Percentiles rank a stretch among this genome's conserved stretches.
Conservation (phyloP, 495 filamentous ascomycete species). For the Daldinia childiae region DNA sequence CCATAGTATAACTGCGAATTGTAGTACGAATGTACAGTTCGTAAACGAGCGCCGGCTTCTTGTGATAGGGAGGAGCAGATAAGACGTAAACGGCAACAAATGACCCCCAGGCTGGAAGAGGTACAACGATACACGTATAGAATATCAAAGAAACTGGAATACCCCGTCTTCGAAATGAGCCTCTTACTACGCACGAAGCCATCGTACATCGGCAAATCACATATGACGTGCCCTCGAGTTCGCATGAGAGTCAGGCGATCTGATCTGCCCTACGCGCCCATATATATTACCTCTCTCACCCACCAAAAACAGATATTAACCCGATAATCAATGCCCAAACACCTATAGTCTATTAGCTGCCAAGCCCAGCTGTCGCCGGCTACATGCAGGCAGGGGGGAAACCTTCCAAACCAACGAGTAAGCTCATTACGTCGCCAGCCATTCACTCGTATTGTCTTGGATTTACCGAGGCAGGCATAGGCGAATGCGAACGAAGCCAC, state of each 20-base stretch:
- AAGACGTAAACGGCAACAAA: neutral
- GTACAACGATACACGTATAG: neutral
- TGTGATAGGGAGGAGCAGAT: neutral
- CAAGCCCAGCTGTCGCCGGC: conserved; percentile 30
- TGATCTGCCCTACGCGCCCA: conserved; percentile 12
- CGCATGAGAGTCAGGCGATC: conserved; percentile 8
- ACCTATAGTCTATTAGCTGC: conserved; percentile 8
- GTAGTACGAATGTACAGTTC: neutral
- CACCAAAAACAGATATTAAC: conserved; percentile 11
- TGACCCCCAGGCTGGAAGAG: neutral
- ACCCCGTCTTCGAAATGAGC: neutral
- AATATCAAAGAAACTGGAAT: neutral
- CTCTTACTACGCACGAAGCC: neutral
- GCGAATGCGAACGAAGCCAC: conserved; percentile 1
- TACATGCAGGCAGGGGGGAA: neutral
- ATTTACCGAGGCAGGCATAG: neutral
- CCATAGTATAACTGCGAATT: too few relatives aligned
- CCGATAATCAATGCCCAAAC: conserved; percentile 15
- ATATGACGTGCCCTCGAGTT: neutral
- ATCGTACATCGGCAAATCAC: conserved; percentile 1
- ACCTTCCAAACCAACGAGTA: conserved; percentile 3
- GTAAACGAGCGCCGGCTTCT: neutral
- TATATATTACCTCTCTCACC: conserved; percentile 1
- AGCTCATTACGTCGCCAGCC: conserved; percentile 3
- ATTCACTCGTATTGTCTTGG: conserved; percentile 16